Base-by-base conservation (phyloP, 192 early-diverging fungal species). In the Umbelopsis isabellina region DNA sequence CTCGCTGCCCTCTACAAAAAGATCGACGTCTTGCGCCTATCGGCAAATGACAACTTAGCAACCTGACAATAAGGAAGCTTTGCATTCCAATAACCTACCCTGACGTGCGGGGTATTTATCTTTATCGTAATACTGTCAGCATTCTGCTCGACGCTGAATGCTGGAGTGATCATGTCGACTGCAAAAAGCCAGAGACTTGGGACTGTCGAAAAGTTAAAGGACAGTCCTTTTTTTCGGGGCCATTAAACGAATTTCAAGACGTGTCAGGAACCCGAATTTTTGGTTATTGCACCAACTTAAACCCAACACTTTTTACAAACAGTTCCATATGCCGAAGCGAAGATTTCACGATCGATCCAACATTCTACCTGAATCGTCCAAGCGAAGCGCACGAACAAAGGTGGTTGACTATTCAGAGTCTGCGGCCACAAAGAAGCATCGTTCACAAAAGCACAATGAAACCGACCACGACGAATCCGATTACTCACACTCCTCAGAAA, bases 161-260 rank as follows among this genome's bases (percentile, higher is more conserved):
- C 72, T 7, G 97, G 96, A n/a, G 95, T 96, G 66, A 97, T 88
- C 97, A 99, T 99, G 37, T n/a, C 20, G n/a, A 47, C 30, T 47
- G 50, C 52, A 49, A 49, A 67, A 72, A 30, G 37, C 45, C 0
- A 49, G 64, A 41, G 21, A 13, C 0, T 10, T 10, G 55, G 18
- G 55, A 61, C 55, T 61, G 55, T n/a, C 55, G 15, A 35, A 27
- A 35, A 22, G 11, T 4, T 30, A 25, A 35, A 8, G 18, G 33
- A 30, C 55, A 61, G 55, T 61, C 55, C 30, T 3, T 16, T 12
- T 10, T 16, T 12, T 4, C n/a, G n/a, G 15, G 55, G 30, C 16
- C 13, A 22, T n/a, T 61, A 4, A 55, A 61, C 13, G 12, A 61
- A 37, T 35, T 35, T 61, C 55, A 27, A 33, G 33, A 61, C 25